These are phyloP conservation scores for Candida jianshihensis DNA, from an alignment of 805 yeast genomes.

Conservation along the genomic window DNA sequence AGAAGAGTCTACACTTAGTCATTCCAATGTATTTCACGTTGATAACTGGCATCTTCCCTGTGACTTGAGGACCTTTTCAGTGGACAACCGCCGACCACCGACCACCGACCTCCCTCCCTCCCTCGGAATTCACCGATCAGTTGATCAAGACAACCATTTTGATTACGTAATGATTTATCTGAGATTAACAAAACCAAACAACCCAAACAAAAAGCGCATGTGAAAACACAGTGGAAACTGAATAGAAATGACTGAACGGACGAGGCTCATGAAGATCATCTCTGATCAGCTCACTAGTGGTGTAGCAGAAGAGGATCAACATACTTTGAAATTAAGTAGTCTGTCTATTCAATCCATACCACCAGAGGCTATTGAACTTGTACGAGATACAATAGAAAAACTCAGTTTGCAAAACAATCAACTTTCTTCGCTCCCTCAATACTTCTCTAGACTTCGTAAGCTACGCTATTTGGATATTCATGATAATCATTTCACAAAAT, in stretches of 20 bases:
- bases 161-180: not conserved
- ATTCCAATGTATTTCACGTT: no score
- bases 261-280: constrained; percentile 18
- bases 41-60: no score
- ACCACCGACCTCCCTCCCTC: no score
- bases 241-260: constrained; percentile 4
- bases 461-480: constrained; percentile 62
- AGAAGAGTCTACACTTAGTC: no score
- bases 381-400: constrained; percentile 36
- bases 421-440: constrained; percentile 39
- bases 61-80: no score
- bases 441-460: constrained; percentile 35
- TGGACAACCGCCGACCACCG: no score
- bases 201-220: not conserved
- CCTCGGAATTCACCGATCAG: no score
- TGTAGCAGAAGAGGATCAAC: constrained; percentile 13
- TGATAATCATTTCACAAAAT: constrained; percentile 43
- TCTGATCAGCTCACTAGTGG: constrained; percentile 17
- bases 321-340: constrained; percentile 32
- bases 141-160: no score
- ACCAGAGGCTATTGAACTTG: constrained; percentile 28
- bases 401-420: constrained; percentile 49
- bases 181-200: not conserved
- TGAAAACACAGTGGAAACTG: not conserved
- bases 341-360: constrained; percentile 33